These are phyloP conservation scores for Fremontodendron californicum DNA, from an alignment of 345 rosid species.

Conservation along the genomic window DNA sequence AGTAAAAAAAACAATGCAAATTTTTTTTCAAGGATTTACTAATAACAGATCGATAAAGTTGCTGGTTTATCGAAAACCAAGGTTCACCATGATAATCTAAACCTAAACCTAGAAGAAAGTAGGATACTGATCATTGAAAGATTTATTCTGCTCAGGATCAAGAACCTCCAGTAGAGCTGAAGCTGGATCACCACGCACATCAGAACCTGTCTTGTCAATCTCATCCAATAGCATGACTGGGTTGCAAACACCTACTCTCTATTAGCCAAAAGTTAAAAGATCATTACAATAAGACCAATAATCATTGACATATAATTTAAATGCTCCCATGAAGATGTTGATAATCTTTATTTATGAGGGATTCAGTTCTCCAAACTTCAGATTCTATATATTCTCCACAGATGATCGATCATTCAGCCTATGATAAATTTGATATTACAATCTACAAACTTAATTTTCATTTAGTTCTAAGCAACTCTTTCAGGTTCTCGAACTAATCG, in stretches of 20 bases:
- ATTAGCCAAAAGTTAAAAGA: conserved; percentile 29
- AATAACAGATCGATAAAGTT: neutral
- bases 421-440: neutral
- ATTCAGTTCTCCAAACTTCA: conserved; percentile 10
- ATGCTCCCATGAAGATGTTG: neutral
- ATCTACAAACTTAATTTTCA: neutral
- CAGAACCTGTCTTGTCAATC: conserved; percentile 98
- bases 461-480: neutral
- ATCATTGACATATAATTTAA: neutral
- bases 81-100: conserved; percentile 5
- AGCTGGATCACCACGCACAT: conserved; percentile 98
- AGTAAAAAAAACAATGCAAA: neutral
- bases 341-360: neutral
- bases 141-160: conserved; percentile 92
- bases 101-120: conserved; percentile 12
- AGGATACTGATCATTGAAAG: conserved; percentile 99
- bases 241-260: conserved; percentile 96
- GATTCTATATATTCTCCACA: neutral
- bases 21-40: neutral
- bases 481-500: neutral
- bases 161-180: conserved; percentile 98
- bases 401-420: neutral
- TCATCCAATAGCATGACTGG: conserved; percentile 97
- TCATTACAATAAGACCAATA: neutral
- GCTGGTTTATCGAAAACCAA: neutral